Base-by-base conservation (phyloP, 2,329 filamentous ascomycete genomes). In the Elsinoe perseae region DNA sequence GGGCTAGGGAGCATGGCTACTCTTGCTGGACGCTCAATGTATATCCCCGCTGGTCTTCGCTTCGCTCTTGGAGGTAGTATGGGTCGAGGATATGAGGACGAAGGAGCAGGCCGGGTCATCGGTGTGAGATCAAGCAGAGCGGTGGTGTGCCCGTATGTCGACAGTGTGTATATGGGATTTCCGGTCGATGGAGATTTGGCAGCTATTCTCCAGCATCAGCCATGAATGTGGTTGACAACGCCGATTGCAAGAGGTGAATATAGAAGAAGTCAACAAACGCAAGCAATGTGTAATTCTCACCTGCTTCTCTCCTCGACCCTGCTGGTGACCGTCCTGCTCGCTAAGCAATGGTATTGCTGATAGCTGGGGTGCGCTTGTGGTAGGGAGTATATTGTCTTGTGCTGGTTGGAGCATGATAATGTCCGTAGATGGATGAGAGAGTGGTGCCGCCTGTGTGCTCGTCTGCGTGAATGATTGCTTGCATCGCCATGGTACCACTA, bases 381-480 rank as follows among this genome's bases (percentile, higher is more conserved):
- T 25, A n/a, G 10, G 20, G 20, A 9, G 20, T 44, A 8, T 21
- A 12, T 16, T 44, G 40, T 25, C 40, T 14, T 12, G 40, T 44
- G 7, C 20, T 23, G 2, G 40, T 44, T 12, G 40, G 40, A 2
- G 40, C 14, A 25, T 25, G 20, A 21, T 52, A 52, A 20, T 52
- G 30, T 32, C 48, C 48, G 48, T 52, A 52, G 2, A 52, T n/a
- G 10, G 48, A 52, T 16, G 25, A 32, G 18, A 52, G 48, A 9
- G 48, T 52, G 3, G 48, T 36, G 28, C 48, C 48, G 48, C 48
- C 48, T 10, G 48, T 52, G 20, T 52, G 48, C 9, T 52, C 48
- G 5, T 52, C 48, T 12, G 18, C 3, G n/a, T 14, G 12, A 14
- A 9, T 36, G 32, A 9, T 36, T 5, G 32, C 9, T 14, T 36